Conservation (phyloP, 2,329 filamentous ascomycete species). For the Alternaria solani region DNA sequence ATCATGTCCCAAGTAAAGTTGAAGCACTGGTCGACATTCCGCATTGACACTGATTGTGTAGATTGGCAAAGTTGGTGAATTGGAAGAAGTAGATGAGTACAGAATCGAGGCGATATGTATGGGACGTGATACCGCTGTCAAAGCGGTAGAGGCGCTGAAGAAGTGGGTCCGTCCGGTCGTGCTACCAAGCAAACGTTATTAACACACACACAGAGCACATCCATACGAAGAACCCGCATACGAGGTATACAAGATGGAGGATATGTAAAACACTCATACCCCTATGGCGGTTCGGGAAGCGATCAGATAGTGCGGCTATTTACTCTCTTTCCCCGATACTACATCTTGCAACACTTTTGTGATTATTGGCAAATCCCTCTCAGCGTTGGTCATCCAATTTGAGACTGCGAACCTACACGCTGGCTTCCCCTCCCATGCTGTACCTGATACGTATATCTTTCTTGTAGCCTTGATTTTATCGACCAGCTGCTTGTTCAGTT, state of each 20-base stretch:
- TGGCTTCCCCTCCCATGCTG: conserved; percentile 74
- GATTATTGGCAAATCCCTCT: conserved; percentile 72
- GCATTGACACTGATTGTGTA: conserved; percentile 9
- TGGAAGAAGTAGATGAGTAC: conserved; percentile 68
- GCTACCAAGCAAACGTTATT: not conserved
- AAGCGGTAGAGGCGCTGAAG: conserved; percentile 71
- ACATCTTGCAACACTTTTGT: conserved; percentile 65
- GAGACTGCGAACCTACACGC: conserved; percentile 86
- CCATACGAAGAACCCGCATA: conserved; percentile 58
- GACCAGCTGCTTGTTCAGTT: conserved; percentile 72
- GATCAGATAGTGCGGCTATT: not conserved
- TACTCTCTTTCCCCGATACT: not conserved
- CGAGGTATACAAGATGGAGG: conserved; percentile 57
- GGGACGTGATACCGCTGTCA: conserved; percentile 64
- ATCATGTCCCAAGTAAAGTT: not conserved
- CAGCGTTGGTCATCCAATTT: conserved; percentile 80
- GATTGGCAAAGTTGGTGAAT: conserved; percentile 65
- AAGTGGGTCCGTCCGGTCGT: conserved; percentile 47
- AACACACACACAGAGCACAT: conserved; percentile 47
- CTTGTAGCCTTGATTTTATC: conserved; percentile 75
- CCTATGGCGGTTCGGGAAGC: not conserved
- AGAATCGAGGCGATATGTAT: conserved; percentile 70
- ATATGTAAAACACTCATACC: conserved; percentile 42
- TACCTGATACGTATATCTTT: conserved; percentile 84
- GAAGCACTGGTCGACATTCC: not conserved